Conservation (phyloP, 2,329 filamentous ascomycete species). For the Neoscytalidium dimidiatum region DNA sequence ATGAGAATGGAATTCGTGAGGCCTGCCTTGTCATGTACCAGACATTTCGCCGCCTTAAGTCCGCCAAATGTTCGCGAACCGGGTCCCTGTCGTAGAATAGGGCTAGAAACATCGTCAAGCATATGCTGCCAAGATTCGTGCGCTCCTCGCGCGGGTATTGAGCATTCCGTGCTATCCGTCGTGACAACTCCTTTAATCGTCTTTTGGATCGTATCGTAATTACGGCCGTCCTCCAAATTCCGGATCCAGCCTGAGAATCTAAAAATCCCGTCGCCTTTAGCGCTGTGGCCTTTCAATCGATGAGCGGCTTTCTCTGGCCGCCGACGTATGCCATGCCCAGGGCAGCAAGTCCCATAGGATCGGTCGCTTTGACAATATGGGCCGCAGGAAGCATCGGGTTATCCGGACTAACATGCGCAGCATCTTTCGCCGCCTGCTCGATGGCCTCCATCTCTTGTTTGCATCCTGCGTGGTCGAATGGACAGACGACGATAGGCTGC, state of each 20-base stretch:
- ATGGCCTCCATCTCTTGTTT: slow-evolving; percentile 99
- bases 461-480: slow-evolving; percentile 90
- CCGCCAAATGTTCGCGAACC: neutral
- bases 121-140: neutral
- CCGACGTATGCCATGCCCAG: slow-evolving; percentile 66
- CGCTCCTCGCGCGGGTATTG: neutral
- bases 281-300: slow-evolving; percentile 55
- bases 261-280: neutral
- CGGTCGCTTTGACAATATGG: slow-evolving; percentile 76
- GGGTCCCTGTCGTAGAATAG: neutral
- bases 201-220: slow-evolving; percentile 7
- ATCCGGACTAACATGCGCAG: slow-evolving; percentile 81
- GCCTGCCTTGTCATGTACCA: slow-evolving; percentile 12
- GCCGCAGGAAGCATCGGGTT: slow-evolving; percentile 91
- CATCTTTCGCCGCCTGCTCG: slow-evolving; percentile 91
- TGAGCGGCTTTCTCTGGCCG: slow-evolving; percentile 63
- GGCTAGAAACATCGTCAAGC: neutral
- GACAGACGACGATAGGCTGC: slow-evolving; percentile 94
- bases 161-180: neutral
- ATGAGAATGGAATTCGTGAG: slow-evolving; percentile 10
- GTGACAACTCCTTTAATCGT: neutral
- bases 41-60: neutral
- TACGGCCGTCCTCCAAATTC: neutral
- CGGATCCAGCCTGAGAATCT: slow-evolving; percentile 1
- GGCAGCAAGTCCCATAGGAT: slow-evolving; percentile 63